Conservation (phyloP, 73 alveolate genomes). For the Tetrahymena thermophila region DNA sequence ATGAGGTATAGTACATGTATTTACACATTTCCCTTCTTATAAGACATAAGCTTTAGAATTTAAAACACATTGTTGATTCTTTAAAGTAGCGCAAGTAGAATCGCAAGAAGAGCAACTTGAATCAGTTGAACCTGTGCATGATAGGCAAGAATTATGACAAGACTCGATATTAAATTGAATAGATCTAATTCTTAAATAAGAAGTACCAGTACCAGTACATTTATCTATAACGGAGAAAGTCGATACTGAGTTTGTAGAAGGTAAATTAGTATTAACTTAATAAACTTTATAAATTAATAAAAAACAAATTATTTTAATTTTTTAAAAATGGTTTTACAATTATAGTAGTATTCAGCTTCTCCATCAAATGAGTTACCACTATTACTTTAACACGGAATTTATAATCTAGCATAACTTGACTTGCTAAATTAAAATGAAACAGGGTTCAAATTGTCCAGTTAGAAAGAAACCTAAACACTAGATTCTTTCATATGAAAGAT, state of each 20-base stretch:
- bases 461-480: neutral
- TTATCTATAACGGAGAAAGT: neutral
- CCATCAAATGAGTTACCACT: neutral
- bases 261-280: neutral
- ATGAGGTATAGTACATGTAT: neutral
- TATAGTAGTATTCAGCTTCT: neutral
- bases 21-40: neutral
- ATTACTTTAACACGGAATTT: neutral
- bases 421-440: neutral
- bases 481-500: neutral
- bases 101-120: neutral
- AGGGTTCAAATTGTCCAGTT: neutral
- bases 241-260: neutral
- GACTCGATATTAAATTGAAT: neutral
- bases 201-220: neutral
- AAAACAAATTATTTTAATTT: neutral
- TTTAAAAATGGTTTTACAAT: neutral
- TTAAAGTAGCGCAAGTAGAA: neutral
- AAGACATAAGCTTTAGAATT: neutral
- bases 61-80: neutral
- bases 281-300: neutral
- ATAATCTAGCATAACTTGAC: neutral
- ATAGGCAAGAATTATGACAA: neutral
- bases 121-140: neutral
- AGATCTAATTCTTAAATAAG: neutral